Evolutionary conservation across 192 early-diverging fungal genomes (phyloP), one percentile per base, ranked within the genome.

Genomic region (Coemansia sp.): DNA sequence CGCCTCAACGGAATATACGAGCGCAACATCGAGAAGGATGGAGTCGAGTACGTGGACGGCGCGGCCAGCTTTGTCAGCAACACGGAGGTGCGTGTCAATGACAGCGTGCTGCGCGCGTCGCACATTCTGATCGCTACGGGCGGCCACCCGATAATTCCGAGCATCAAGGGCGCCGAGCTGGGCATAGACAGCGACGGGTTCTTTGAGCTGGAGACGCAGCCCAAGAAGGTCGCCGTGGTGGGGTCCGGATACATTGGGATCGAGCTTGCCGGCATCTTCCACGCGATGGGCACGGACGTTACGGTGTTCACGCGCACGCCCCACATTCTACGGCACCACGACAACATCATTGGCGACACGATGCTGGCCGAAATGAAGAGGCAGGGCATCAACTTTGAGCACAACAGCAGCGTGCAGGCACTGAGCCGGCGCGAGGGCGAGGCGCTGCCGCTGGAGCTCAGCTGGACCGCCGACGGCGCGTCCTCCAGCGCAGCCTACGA

Each of bases 1-100:
- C 92, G 96, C 30, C 78, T 99, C 14, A 99, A 99, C 68, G 87
- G 89, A 17, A 99, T 99, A 64, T 99, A 99, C 76, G 87, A 83
- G 70, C 78, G 56, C 50, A 99, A 99, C 65, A 73, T 99, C 22
- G 63, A 54, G 29, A 93, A 92, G 56, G 94, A 96, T 44, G 70
- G 64, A 7, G 82, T 99, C 22, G 89, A 91, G 21, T 83, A 85
- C 36, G 82, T 96, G 59, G 54, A 79, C 30, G 96, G 96, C 12
- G 79, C 64, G 35, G 96, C 91, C 33, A 85, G 82, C 62, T 94
- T 99, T 61, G 71, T 93, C 44, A 75, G 78, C 64, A 63, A 58
- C 47, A 80, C 87, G 39, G 85, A 83, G 30, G 76, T 94, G 33
- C 77, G 78, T 42, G 84, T 76, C 42, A 60, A 79, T 35, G 72